Conservation (phyloP, 1,284 basidiomycete genomes). For the Rhodotorula sp. region DNA sequence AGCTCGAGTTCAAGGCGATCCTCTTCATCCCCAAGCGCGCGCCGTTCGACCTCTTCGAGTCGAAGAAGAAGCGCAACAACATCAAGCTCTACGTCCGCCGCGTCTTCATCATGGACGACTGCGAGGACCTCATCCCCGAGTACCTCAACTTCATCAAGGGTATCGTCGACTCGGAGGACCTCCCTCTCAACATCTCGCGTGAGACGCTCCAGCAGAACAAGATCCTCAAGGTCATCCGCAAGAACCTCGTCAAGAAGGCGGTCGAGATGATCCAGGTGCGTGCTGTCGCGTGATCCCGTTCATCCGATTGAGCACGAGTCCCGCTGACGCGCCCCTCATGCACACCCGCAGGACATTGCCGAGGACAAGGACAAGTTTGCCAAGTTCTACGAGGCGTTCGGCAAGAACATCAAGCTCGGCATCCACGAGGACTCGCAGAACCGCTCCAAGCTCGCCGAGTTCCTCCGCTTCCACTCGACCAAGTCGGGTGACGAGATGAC, state of each 20-base stretch:
- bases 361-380: conserved; percentile 99
- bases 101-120: conserved; percentile 99
- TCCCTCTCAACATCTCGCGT: conserved; percentile 99
- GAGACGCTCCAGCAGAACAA: conserved; percentile 99
- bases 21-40: conserved; percentile 95
- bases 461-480: conserved; percentile 98
- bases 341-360: conserved; percentile 68
- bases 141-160: conserved; percentile 99
- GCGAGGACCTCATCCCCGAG: conserved; percentile 98
- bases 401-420: conserved; percentile 91
- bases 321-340: too few relatives aligned
- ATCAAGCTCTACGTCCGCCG: conserved; percentile 99
- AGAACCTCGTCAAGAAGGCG: conserved; percentile 90
- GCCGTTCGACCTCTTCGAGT: conserved; percentile 99
- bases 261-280: conserved; percentile 77
- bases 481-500: conserved; percentile 90
- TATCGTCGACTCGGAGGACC: conserved; percentile 99
- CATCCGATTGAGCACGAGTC: too few relatives aligned
- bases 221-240: conserved; percentile 98
- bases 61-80: conserved; percentile 99
- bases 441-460: conserved; percentile 98
- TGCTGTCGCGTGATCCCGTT: too few relatives aligned
- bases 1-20: conserved; percentile 99
- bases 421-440: conserved; percentile 99
- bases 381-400: conserved; percentile 56